These are phyloP conservation scores for Tulasnella sp. DNA, from an alignment of 768 basidiomycete species.

Conservation along the genomic window DNA sequence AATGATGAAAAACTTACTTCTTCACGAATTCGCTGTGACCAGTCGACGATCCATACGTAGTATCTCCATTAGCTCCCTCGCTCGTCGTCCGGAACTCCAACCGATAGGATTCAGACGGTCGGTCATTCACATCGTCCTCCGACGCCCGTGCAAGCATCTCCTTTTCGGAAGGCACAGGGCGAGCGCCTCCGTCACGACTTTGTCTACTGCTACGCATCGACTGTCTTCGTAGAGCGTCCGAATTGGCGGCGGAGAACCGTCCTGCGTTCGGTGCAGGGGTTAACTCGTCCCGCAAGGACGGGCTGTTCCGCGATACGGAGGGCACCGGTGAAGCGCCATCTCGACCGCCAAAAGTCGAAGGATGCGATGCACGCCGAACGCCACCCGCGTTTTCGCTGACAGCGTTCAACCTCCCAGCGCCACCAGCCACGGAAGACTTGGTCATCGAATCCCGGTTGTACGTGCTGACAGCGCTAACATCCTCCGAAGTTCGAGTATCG, in stretches of 20 bases:
- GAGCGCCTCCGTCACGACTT: background rate
- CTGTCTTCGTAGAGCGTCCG: slow-evolving; percentile 25
- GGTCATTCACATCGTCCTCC: slow-evolving; percentile 6
- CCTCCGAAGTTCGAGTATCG: slow-evolving; percentile 20
- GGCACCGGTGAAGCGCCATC: slow-evolving; percentile 5
- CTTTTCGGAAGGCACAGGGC: slow-evolving; percentile 13
- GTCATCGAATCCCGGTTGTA: slow-evolving; percentile 20
- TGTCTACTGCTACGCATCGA: background rate
- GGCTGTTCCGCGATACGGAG: slow-evolving; percentile 4
- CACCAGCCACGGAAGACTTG: slow-evolving; percentile 21
- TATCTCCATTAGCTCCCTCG: slow-evolving; percentile 30
- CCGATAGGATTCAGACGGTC: slow-evolving; percentile 8
- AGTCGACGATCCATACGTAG: slow-evolving; percentile 21
- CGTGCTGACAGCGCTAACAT: slow-evolving; percentile 16
- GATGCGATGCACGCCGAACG: slow-evolving; percentile 11
- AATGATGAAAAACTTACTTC: slow-evolving; percentile 2
- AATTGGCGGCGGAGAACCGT: slow-evolving; percentile 25
- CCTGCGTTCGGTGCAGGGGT: background rate
- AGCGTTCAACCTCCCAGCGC: slow-evolving; percentile 13
- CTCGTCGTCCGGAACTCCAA: slow-evolving; percentile 28
- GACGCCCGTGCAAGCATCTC: slow-evolving; percentile 23
- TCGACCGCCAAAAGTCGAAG: slow-evolving; percentile 23
- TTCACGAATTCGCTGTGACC: slow-evolving; percentile 30
- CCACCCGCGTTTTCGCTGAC: slow-evolving; percentile 20
- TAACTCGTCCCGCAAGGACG: slow-evolving; percentile 8